Base-by-base conservation (phyloP, 805 yeast genomes). In the Starmerella stigmatis region DNA sequence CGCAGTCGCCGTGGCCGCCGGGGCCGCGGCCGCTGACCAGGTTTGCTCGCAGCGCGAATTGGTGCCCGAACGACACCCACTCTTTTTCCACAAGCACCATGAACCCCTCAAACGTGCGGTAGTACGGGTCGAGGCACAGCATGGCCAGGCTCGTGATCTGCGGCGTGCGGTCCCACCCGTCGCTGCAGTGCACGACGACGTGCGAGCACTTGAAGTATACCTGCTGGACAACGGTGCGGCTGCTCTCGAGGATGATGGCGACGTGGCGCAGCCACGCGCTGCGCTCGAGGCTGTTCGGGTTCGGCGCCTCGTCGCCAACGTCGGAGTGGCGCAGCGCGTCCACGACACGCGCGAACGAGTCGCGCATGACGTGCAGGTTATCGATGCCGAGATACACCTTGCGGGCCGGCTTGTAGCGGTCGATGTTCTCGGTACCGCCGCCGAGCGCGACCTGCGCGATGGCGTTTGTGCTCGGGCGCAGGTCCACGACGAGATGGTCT, bases 91-190 rank as follows among this genome's bases (percentile, higher is more conserved):
- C 71, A 16, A 92, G 67, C 0, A 78, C 73, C 65, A 82, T 80
- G 58, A 92, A 86, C 3, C 98, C 98, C 47, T 86, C 81, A 3
- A 84, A 52, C 0, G 97, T 88, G 52, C 98, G 71, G 62, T 72
- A 92, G 60, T 75, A 85, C 0, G 97, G 96, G 61, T 92, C 97
- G 8, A 88, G 67, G 58, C 95, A 84, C 5, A 92, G 64, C 63
- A 89, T 89, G 20, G 88, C 75, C 49, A 92, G 65, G 2, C 95
- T 80, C 5, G 86, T 73, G 1, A 88, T 75, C 60, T 92, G 97
- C 0, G 96, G 77, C 0, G 98, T 92, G 47, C 98, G 69, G 60
- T 92, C 98, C 98, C 98, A 92, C 1, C 98, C 98, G 66, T 92
- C 98, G 0, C 96, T 86, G 61, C 98, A 92, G 65, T 92, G 98